Evolutionary conservation across 2,329 filamentous ascomycete species (phyloP).

Genomic region (Colletotrichum orchidophilum): DNA sequence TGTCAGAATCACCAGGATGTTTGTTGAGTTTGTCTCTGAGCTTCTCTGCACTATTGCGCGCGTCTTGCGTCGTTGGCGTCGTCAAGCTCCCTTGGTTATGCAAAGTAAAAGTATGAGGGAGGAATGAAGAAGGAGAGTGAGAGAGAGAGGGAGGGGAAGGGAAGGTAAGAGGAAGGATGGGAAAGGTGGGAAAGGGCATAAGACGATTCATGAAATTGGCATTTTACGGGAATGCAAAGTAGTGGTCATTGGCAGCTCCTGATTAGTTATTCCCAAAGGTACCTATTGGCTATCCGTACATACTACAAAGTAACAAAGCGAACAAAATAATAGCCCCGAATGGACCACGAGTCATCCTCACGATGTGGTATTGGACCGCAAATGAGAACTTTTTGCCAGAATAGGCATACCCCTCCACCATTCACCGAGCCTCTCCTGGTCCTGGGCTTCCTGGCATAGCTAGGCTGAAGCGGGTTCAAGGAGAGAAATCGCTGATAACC

Average conservation of each 20-base stretch:
- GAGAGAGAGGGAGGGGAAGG: too few species aligned
- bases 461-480: neutral
- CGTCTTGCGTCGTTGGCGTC: neutral
- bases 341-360: neutral
- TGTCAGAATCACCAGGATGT: neutral
- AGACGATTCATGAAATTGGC: neutral
- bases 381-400: neutral
- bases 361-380: slow-evolving; percentile 1
- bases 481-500: slow-evolving; percentile 13
- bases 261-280: neutral
- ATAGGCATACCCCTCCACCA: neutral
- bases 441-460: neutral
- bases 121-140: too few species aligned
- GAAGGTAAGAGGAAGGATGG: neutral
- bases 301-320: neutral
- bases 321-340: neutral
- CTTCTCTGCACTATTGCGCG: neutral
- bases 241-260: neutral
- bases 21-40: neutral
- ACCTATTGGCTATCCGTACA: neutral
- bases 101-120: neutral
- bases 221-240: neutral
- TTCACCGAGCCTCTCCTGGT: neutral
- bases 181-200: neutral
- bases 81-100: neutral